Evolutionary conservation across 192 early-diverging fungal species (phyloP), one percentile per base, ranked within the genome.

Genomic region (Borealophlyctis nickersoniae): DNA sequence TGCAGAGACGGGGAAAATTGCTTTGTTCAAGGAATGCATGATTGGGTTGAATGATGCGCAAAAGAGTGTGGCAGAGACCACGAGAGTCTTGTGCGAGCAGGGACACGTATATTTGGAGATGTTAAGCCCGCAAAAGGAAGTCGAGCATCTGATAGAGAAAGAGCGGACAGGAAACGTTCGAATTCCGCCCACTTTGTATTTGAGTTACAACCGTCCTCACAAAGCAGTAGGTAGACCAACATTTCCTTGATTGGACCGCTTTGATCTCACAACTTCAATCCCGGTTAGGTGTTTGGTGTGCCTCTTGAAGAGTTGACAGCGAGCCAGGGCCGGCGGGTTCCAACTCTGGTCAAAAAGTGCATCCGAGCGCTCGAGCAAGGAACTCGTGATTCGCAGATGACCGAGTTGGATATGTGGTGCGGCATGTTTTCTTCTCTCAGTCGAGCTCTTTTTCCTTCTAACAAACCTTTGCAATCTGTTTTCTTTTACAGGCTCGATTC

Each of bases 81-180:
- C 52, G 3, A 56, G 36, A 16, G 32, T 30, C 19, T 36, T 69
- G 14, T 56, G 56, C 7, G 71, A 77, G 4, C 53, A 65, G 16
- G 33, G 72, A 31, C 31, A 22, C 2, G 66, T 70, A 19, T 75
- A 69, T 55, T 51, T 81, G 51, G 79, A 81, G 61, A 70, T 68
- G 27, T 57, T 81, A 26, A 59, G 63, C 23, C 56, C 79, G 19
- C 55, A 63, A 33, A 54, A 58, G 35, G 75, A 81, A 53, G 66
- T 81, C 19, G 73, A 81, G 49, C 56, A 62, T 13, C 34, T 77
- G 33, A 56, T 68, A 7, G 79, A 81, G 64, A 31, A 57, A 7
- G 63, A 69, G 36, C 56, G 73, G 28, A 77, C 79, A 0, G 79
- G 79, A 22, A 67, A 72, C 27, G 65, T 66, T 11, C 64, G 68